These are phyloP conservation scores for Kwoniella sp. DNA, from an alignment of 768 basidiomycete genomes.

Conservation along the genomic window DNA sequence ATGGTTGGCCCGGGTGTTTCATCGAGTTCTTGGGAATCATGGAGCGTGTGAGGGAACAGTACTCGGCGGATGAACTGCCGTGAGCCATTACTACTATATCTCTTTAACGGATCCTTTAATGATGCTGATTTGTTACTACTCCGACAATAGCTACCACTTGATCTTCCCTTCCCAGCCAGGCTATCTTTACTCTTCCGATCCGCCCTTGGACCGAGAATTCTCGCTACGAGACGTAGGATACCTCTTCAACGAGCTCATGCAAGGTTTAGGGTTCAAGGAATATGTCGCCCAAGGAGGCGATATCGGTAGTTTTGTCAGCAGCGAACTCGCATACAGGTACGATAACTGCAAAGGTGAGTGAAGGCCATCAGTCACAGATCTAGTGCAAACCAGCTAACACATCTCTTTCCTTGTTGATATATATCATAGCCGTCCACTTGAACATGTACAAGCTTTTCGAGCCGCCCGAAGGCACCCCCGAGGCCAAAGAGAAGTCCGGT, in stretches of 20 bases:
- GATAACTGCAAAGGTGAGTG: conserved; percentile 49
- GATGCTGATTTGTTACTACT: not conserved
- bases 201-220: conserved; percentile 44
- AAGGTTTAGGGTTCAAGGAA: conserved; percentile 47
- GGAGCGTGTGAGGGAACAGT: conserved; percentile 15
- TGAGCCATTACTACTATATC: conserved; percentile 4
- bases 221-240: conserved; percentile 38
- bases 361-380: too few species aligned
- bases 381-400: not conserved
- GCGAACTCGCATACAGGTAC: conserved; percentile 34
- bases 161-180: conserved; percentile 48
- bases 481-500: not conserved
- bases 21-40: conserved; percentile 28
- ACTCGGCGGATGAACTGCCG: conserved; percentile 17
- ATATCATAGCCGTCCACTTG: conserved; percentile 15
- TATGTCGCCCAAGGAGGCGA: conserved; percentile 56
- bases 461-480: conserved; percentile 17
- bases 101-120: not conserved
- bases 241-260: conserved; percentile 50
- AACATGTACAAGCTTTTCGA: conserved; percentile 23
- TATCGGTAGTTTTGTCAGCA: conserved; percentile 47
- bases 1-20: conserved; percentile 40
- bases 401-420: conserved; percentile 5
- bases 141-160: conserved; percentile 27
- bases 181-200: conserved; percentile 46